Evolutionary conservation across 202 grass and related monocot genomes (phyloP).

Genomic region (Miscanthus sacchariflorus): DNA sequence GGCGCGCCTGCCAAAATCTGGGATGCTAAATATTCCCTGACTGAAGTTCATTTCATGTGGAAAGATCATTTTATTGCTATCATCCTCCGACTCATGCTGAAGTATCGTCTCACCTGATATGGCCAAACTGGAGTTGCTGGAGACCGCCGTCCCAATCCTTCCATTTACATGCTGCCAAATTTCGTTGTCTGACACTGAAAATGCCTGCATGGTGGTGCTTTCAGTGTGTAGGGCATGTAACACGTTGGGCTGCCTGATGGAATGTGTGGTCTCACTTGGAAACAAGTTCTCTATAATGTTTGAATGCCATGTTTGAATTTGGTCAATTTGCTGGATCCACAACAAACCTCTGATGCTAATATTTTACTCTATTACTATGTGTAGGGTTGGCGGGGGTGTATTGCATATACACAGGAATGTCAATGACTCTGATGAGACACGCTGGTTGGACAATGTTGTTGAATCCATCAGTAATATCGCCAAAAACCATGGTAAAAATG

Average conservation of each 20-base stretch:
- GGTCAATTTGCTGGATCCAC: background rate
- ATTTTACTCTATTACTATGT: constrained; percentile 26
- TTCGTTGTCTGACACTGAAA: constrained; percentile 11
- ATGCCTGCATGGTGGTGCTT: constrained; percentile 18
- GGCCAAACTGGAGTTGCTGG: background rate
- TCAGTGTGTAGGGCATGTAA: background rate
- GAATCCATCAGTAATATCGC: constrained; percentile 71
- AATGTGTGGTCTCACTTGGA: background rate
- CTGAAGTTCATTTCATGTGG: background rate
- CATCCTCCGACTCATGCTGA: background rate
- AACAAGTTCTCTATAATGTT: background rate
- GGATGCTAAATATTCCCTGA: background rate
- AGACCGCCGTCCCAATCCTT: background rate
- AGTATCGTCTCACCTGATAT: background rate
- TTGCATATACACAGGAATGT: constrained; percentile 92
- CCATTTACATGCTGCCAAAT: constrained; percentile 7
- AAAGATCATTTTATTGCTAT: background rate
- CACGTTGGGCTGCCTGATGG: background rate
- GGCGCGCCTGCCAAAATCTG: background rate
- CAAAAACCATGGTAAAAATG: constrained; percentile 57
- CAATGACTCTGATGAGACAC: constrained; percentile 70
- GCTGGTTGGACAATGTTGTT: constrained; percentile 72
- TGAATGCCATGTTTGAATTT: background rate
- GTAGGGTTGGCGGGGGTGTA: constrained; percentile 69
- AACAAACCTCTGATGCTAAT: background rate